A percentile compares a stretch with the other conserved stretches of the same genome.
Conservation (phyloP, 225 moss, liverwort and hornwort species). For the Antitrichia curtipendula region DNA sequence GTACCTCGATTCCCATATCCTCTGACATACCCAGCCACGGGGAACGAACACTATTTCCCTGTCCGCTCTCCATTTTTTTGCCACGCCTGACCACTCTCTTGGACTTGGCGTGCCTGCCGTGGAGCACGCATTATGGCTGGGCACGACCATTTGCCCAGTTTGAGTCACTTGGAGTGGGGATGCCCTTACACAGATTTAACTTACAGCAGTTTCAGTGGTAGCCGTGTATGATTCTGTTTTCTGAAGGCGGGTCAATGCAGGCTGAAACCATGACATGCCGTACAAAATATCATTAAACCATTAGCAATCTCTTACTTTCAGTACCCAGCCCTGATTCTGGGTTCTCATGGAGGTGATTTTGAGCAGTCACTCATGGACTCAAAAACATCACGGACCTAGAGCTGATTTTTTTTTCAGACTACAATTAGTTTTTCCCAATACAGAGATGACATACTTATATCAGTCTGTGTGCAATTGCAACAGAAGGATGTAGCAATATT, state of each 20-base stretch:
- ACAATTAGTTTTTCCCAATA: background rate
- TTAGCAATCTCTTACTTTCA: background rate
- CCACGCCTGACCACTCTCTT: too few relatives aligned
- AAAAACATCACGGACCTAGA: background rate
- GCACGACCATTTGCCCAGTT: too few relatives aligned
- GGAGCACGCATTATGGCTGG: too few relatives aligned
- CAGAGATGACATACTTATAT: background rate
- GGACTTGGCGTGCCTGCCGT: too few relatives aligned
- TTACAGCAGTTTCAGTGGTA: background rate
- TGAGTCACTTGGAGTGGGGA: too few relatives aligned
- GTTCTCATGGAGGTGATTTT: background rate
- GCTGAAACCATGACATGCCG: background rate
- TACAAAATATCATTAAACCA: rapidly evolving
- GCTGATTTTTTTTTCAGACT: background rate
- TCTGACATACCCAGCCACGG: too few relatives aligned
- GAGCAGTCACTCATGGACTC: background rate
- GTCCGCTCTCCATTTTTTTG: too few relatives aligned
- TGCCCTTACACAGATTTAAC: too few relatives aligned
- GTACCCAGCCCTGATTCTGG: background rate
- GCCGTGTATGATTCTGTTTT: background rate
- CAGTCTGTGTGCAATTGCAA: background rate
- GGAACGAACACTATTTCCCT: too few relatives aligned
- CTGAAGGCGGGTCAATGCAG: background rate
- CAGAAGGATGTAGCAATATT: too few relatives aligned
- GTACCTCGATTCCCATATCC: too few relatives aligned